phyloP scores from a whole-genome alignment of 352 stramenopile species.

The Phytopythium vexans region DNA sequence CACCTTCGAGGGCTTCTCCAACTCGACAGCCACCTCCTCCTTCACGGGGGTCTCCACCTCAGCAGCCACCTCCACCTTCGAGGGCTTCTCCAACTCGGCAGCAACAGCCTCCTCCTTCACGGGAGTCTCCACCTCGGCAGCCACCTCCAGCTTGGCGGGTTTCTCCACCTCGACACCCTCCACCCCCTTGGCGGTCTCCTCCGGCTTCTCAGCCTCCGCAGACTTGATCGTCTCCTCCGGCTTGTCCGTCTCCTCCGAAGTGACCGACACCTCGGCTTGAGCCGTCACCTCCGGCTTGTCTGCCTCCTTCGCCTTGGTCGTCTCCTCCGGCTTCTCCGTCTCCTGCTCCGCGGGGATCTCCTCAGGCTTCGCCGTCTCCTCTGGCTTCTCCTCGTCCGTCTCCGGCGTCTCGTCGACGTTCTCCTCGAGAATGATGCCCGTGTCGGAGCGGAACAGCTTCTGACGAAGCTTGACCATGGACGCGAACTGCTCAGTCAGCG shows the following conservation, averaged over 20 bases:
- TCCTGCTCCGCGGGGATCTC: slow-evolving; percentile 3
- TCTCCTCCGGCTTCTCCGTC: neutral
- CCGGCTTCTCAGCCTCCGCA: slow-evolving; percentile 1
- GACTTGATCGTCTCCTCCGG: neutral
- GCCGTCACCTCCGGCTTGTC: slow-evolving; percentile 2
- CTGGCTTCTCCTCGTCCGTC: neutral
- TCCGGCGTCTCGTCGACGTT: slow-evolving; percentile 16
- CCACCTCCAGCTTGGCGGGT: slow-evolving; percentile 27
- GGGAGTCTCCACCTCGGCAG: slow-evolving; percentile 18
- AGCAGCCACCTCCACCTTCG: neutral
- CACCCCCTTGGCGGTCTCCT: slow-evolving; percentile 14
- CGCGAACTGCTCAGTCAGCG: slow-evolving; percentile 74
- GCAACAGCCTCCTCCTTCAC: slow-evolving; percentile 11
- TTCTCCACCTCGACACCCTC: slow-evolving; percentile 10
- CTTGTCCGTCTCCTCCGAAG: slow-evolving; percentile 5
- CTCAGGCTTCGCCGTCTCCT: slow-evolving; percentile 2
- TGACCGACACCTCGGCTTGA: slow-evolving; percentile 1
- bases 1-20: slow-evolving; percentile 15
- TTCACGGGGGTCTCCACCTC: slow-evolving; percentile 20
- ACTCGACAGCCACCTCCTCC: neutral
- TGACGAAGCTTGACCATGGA: slow-evolving; percentile 73
- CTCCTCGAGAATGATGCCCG: slow-evolving; percentile 35
- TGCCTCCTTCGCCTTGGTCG: slow-evolving; percentile 2
- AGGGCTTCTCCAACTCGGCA: neutral
- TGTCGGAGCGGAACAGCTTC: slow-evolving; percentile 65